phyloP scores from a whole-genome alignment of 2,329 filamentous ascomycete species.

The Orbilia oligospora region DNA sequence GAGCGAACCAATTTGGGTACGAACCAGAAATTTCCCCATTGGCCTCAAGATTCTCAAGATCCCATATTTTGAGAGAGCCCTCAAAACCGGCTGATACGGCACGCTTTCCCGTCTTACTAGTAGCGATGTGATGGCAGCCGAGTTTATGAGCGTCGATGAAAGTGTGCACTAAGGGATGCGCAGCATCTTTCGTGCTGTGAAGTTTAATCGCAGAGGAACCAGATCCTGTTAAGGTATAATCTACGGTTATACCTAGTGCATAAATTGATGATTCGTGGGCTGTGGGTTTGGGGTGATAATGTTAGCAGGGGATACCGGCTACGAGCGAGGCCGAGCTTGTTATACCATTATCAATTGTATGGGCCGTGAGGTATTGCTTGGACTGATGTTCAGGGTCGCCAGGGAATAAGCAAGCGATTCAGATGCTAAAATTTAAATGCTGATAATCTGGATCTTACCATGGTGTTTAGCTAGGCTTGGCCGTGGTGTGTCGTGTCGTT shows the following conservation, averaged over 20 bases:
- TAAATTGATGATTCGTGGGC: conserved; percentile 89
- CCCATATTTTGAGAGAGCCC: conserved; percentile 89
- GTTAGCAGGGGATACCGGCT: conserved; percentile 49
- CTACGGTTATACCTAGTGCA: conserved; percentile 81
- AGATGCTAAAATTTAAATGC: neutral
- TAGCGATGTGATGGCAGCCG: conserved; percentile 90
- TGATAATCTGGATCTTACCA: conserved; percentile 5
- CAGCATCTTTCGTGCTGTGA: conserved; percentile 79
- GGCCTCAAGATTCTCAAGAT: conserved; percentile 72
- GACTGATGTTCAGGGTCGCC: conserved; percentile 74
- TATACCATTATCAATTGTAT: conserved; percentile 87
- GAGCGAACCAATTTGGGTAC: conserved; percentile 35
- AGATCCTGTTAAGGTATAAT: conserved; percentile 83
- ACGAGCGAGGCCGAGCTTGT: conserved; percentile 44
- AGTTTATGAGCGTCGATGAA: conserved; percentile 85
- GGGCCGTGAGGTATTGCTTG: conserved; percentile 96
- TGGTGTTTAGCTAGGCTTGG: conserved; percentile 16
- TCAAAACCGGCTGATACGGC: conserved; percentile 90
- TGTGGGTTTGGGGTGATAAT: conserved; percentile 66
- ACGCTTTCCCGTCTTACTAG: conserved; percentile 76
- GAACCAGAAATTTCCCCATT: conserved; percentile 72
- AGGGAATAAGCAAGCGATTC: neutral
- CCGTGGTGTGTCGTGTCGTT: neutral
- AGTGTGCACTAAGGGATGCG: conserved; percentile 83
- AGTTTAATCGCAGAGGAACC: conserved; percentile 86